These are phyloP conservation scores for Wickerhamomyces ciferrii DNA, from an alignment of 805 yeast genomes.

Conservation along the genomic window DNA sequence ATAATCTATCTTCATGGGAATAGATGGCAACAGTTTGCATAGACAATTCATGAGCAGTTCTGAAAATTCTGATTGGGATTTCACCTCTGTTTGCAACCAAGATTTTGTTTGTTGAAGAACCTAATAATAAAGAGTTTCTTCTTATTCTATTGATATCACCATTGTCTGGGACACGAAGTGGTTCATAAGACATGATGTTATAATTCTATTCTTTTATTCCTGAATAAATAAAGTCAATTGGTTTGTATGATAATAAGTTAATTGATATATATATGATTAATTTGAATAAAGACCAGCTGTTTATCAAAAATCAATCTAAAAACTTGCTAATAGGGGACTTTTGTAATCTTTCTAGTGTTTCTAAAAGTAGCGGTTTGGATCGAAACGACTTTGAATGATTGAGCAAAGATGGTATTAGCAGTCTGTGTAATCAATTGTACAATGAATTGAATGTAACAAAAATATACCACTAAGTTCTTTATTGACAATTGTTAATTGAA, in stretches of 20 bases:
- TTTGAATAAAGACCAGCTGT: neutral
- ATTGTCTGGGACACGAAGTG: conserved; percentile 11
- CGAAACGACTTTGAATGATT: neutral
- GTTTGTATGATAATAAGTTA: neutral
- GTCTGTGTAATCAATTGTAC: neutral
- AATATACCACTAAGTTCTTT: neutral
- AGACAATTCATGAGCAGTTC: conserved; percentile 96
- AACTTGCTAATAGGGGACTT: neutral
- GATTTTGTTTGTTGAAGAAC: conserved; percentile 44
- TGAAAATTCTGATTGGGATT: conserved; percentile 82
- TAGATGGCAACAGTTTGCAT: conserved; percentile 97
- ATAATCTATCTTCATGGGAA: conserved; percentile 91
- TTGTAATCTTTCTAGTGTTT: too few relatives aligned
- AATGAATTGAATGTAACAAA: neutral
- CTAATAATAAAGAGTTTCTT: conserved; percentile 34
- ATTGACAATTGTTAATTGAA: neutral
- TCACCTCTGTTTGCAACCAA: conserved; percentile 84
- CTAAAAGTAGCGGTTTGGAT: neutral
- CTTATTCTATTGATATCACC: conserved; percentile 28
- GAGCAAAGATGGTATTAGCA: neutral
- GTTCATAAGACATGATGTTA: conserved; percentile 8
- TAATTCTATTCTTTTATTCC: too few relatives aligned
- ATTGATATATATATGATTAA: neutral
- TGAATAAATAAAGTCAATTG: neutral
- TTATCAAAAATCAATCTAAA: neutral